phyloP scores from a whole-genome alignment of 1,284 basidiomycete species.

The Rhodofomes roseus region DNA sequence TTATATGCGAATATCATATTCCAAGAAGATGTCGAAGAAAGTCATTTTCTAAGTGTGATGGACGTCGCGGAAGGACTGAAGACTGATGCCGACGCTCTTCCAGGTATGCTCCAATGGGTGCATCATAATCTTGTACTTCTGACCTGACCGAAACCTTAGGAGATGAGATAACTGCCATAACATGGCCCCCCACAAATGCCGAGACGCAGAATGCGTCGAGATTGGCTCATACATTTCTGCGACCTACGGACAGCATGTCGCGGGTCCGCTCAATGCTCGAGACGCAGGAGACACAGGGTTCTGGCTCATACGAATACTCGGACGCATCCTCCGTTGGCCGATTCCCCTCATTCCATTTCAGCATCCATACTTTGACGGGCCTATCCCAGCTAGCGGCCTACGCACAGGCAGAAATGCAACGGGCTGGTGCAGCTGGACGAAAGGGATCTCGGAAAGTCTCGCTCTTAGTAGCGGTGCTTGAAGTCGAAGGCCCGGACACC shows the following conservation, averaged over 20 bases:
- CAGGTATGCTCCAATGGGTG: background rate
- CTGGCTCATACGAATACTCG: conserved; percentile 49
- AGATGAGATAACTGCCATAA: conserved; percentile 46
- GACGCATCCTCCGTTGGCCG: conserved; percentile 61
- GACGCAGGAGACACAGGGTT: conserved; percentile 44
- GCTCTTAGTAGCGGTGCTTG: conserved; percentile 60
- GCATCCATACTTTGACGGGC: conserved; percentile 49
- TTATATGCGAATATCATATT: conserved; percentile 69
- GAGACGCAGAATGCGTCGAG: conserved; percentile 6
- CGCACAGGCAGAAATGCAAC: conserved; percentile 13
- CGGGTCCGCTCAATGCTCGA: conserved; percentile 20
- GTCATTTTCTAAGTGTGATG: conserved; percentile 5
- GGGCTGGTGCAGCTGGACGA: background rate
- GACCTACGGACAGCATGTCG: conserved; percentile 21
- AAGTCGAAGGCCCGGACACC: conserved; percentile 69
- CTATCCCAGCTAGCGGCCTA: conserved; percentile 35
- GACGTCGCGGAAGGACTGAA: background rate
- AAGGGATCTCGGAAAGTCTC: conserved; percentile 42
- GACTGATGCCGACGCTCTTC: background rate
- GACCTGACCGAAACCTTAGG: background rate
- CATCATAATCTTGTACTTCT: background rate
- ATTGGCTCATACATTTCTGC: conserved; percentile 23
- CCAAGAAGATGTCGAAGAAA: conserved; percentile 25
- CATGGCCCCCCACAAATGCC: conserved; percentile 50
- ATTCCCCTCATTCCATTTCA: conserved; percentile 68